Percentiles rank a stretch among this genome's conserved stretches.
These are phyloP conservation scores for Aspergillus fijiensis DNA, from an alignment of 2,329 filamentous ascomycete species.

Conservation along the genomic window DNA sequence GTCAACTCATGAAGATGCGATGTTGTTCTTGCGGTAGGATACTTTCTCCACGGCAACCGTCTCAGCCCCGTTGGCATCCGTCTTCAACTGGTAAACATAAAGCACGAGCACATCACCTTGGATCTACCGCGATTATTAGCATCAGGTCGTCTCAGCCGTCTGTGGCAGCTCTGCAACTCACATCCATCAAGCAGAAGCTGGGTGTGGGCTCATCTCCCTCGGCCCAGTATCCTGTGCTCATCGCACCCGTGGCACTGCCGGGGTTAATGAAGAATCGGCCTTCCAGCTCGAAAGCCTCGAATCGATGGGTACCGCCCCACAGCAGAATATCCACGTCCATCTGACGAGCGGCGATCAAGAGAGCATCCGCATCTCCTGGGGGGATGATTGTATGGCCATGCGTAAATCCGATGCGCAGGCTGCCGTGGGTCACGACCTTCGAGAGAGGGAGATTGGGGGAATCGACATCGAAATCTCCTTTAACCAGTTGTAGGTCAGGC, in stretches of 20 bases:
- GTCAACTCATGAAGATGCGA: slow-evolving; percentile 53
- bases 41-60: slow-evolving; percentile 84
- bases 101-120: slow-evolving; percentile 94
- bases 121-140: slow-evolving; percentile 56
- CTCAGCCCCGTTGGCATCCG: slow-evolving; percentile 72
- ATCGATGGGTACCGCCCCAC: slow-evolving; percentile 69
- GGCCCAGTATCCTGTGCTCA: slow-evolving; percentile 60
- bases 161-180: slow-evolving; percentile 53
- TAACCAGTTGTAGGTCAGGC: slow-evolving; percentile 69
- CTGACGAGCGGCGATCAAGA: slow-evolving; percentile 67
- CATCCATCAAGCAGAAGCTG: slow-evolving; percentile 97
- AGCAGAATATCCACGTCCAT: slow-evolving; percentile 70
- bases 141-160: not conserved
- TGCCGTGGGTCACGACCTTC: slow-evolving; percentile 69
- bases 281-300: slow-evolving; percentile 71
- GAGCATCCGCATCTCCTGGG: slow-evolving; percentile 65
- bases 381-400: slow-evolving; percentile 69
- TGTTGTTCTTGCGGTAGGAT: slow-evolving; percentile 75
- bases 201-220: slow-evolving; percentile 71
- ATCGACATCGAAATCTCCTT: slow-evolving; percentile 68
- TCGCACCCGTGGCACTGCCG: slow-evolving; percentile 66
- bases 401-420: slow-evolving; percentile 67
- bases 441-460: slow-evolving; percentile 64
- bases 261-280: slow-evolving; percentile 72
- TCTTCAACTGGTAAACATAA: slow-evolving; percentile 87